Evolutionary conservation across 352 stramenopile species (phyloP), one percentile per base, ranked within the genome.

Genomic region (Pythium oligandrum): DNA sequence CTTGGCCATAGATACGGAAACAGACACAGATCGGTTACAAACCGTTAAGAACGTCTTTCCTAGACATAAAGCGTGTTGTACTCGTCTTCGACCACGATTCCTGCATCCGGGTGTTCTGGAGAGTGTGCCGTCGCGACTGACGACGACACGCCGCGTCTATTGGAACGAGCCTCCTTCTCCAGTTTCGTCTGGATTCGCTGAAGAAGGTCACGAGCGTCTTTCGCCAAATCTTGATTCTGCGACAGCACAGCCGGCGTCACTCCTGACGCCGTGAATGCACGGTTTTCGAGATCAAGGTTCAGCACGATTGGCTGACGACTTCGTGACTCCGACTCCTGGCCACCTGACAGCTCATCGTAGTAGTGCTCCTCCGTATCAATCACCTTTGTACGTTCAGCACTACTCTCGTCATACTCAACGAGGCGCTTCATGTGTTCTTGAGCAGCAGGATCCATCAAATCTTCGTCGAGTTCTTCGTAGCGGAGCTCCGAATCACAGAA

Each of bases 401-500:
- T 65, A 48, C 63, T 74, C 51, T 79, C 64, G 51, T 85, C 72
- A 17, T 80, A 67, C 9, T 48, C 58, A 36, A 87, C 70, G 12
- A 82, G 74, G 49, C 71, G 66, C 64, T 83, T 66, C 72, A 87
- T 80, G 48, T 85, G 70, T 38, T 68, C 55, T 48, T 76, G 71
- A 8, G 70, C 74, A 2, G 56, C 56, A 31, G 42, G 49, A 44
- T 78, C 72, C 34, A 73, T 57, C 8, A 56, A 51, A n/a, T 61
- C 55, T 17, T 73, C 59, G 5, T 68, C 65, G 4, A 76, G 44
- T 51, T 70, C 64, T 39, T 78, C 75, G 51, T 90, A 90, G 12
- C 51, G 69, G 34, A 90, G 61, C 54, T 86, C 73, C 2, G 64
- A 57, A 30, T 71, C 67, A 50, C 80, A 90, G 53, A 87, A 88